Evolutionary conservation across 1,139 yeast species (phyloP), one percentile per base, ranked within the genome.

Genomic region (Lodderomyces pseudojiufengensis): DNA sequence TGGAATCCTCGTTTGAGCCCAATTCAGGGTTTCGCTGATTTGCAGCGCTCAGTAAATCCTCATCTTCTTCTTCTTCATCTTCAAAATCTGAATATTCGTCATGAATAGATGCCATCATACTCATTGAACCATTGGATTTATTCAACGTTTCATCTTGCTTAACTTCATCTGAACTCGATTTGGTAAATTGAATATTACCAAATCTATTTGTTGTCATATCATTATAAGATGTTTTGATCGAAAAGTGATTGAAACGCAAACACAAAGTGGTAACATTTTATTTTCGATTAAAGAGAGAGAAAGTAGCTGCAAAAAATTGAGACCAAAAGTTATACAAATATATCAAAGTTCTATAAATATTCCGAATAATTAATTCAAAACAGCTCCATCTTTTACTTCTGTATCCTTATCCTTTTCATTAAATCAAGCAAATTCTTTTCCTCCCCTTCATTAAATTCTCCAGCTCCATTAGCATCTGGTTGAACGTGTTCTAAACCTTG

Each of bases 401-500:
- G 23, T 23, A 10, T 27, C 16, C 24, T 34, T 7, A 32, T 27
- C n/a, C 35, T 31, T 28, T 41, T 45, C 31, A 60, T 54, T 25
- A 55, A 48, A 35, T 51, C 52, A 24, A 59, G 31, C 27, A 63
- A 48, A 21, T 52, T 42, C 32, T 49, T 50, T 37, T 62, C 67
- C 10, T 50, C 53, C 2, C 40, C 41, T 31, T 46, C 33, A 15
- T 42, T 42, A 15, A 42, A 42, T 12, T 36, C 40, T 10, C 49
- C 51, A 5, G 43, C 46, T 4, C 44, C 46, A 25, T 43, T 39
- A 27, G 50, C 53, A 9, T 44, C 44, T 28, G 61, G 62, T 27
- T 32, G 35, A 6, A 61, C 43, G 25, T 60, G 60, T 20, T 64
- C 70, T 31, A 69, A 47, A 0, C 74, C 74, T 35, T 69, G 72